Evolutionary conservation across 352 stramenopile genomes (phyloP).

Genomic region (Bremia lactucae): DNA sequence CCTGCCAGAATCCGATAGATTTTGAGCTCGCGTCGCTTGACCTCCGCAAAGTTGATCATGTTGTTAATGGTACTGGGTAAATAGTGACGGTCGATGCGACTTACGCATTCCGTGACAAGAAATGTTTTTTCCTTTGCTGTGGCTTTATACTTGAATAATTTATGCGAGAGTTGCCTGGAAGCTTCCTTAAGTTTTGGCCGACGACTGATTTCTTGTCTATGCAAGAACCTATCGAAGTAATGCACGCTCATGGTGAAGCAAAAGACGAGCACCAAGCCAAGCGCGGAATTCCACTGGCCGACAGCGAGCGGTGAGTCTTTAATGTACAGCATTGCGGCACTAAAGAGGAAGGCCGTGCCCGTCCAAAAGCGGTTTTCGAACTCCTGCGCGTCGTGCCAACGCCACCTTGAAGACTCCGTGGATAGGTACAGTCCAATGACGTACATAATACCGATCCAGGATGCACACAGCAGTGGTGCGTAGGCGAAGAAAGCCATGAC

Average conservation of each 20-base stretch:
- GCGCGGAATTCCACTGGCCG: conserved; percentile 52
- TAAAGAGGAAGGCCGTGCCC: conserved; percentile 89
- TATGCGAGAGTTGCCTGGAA: conserved; percentile 38
- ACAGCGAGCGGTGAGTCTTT: conserved; percentile 88
- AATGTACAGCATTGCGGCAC: conserved; percentile 88
- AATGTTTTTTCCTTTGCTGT: conserved; percentile 71
- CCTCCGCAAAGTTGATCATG: conserved; percentile 73
- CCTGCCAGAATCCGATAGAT: conserved; percentile 94
- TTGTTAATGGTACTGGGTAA: conserved; percentile 84
- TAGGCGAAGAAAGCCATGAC: conserved; percentile 79
- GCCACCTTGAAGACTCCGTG: conserved; percentile 75
- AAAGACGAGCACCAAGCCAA: conserved; percentile 71
- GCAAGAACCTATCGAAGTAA: conserved; percentile 75
- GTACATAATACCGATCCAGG: conserved; percentile 73
- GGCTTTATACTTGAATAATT: conserved; percentile 77
- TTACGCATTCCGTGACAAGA: conserved; percentile 63
- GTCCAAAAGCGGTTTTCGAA: conserved; percentile 98
- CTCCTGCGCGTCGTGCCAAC: conserved; percentile 86
- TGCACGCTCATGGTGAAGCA: conserved; percentile 70
- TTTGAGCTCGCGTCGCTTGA: conserved; percentile 86
- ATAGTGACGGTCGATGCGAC: conserved; percentile 71
- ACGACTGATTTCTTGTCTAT: conserved; percentile 60
- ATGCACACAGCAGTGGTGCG: conserved; percentile 66
- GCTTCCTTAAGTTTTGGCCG: conserved; percentile 43
- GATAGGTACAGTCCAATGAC: conserved; percentile 74